Conservation (phyloP, 345 rosid genomes). For the Pistacia vera region DNA sequence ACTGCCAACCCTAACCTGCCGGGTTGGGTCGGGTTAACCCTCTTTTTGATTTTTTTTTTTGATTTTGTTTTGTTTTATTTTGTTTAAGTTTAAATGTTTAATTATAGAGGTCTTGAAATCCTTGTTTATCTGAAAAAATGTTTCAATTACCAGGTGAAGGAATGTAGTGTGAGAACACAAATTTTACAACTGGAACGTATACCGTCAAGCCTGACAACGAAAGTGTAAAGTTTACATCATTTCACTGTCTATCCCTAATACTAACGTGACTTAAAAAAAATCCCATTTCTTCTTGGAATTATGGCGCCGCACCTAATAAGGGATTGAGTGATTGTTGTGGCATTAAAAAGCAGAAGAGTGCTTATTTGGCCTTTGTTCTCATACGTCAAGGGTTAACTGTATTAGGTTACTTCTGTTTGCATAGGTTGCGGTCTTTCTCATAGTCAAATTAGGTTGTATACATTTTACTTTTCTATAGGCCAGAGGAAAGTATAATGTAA, state of each 20-base stretch:
- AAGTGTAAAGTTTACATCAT: slow-evolving; percentile 32
- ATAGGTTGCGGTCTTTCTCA: slow-evolving; percentile 5
- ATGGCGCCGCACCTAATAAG: slow-evolving; percentile 22
- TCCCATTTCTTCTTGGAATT: not conserved
- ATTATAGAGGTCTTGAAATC: not conserved
- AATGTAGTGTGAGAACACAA: slow-evolving; percentile 68
- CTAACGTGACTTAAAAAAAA: slow-evolving; percentile 27
- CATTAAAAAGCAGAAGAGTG: slow-evolving; percentile 19
- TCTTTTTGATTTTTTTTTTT: too few relatives aligned
- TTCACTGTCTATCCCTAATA: slow-evolving; percentile 13
- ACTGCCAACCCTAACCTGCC: too few relatives aligned
- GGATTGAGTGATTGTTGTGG: slow-evolving; percentile 14
- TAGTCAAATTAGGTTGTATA: slow-evolving; percentile 18
- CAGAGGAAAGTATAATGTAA: slow-evolving; percentile 18
- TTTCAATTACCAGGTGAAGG: slow-evolving; percentile 55
- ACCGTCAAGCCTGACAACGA: slow-evolving; percentile 37
- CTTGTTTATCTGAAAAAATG: not conserved
- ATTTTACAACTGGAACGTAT: slow-evolving; percentile 43
- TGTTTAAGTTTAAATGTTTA: too few relatives aligned
- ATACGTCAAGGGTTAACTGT: slow-evolving; percentile 3
- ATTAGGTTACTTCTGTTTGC: slow-evolving; percentile 5
- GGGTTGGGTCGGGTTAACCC: too few relatives aligned
- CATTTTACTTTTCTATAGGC: slow-evolving; percentile 14
- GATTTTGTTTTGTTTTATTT: too few relatives aligned
- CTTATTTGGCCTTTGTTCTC: not conserved